Evolutionary conservation across 1,139 yeast genomes (phyloP), one percentile per base, ranked within the genome.

Genomic region (Pichia sp.): DNA sequence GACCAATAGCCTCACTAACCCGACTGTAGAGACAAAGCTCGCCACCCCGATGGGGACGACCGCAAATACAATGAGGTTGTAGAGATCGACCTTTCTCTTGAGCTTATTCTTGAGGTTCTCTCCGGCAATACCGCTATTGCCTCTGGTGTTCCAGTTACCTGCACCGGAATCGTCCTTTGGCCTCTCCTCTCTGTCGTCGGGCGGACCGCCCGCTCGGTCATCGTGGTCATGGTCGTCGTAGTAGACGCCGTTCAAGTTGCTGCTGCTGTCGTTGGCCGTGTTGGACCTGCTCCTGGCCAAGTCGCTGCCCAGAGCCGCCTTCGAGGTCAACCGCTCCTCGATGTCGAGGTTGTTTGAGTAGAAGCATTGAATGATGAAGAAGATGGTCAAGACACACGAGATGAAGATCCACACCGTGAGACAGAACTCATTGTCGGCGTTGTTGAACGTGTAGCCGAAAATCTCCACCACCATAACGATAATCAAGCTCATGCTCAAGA

Each of bases 31-130:
- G 31, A 92, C 72, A 64, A 93, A 93, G 64, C 97, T 89, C 3
- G 99, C 97, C 58, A 93, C 66, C 0, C 99, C 99, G 29, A 93
- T 92, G 0, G 99, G 99, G 5, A 93, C 97, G 52, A 93, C 98
- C 1, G 98, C 97, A 74, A 89, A 93, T 1, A 93, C 97, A 1
- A 88, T 92, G 50, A 93, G 87, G 62, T 88, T 90, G 70, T 90
- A 87, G 57, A 85, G 75, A 65, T 87, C 90, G 60, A 93, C 81
- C 59, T 90, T 87, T 53, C 92, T 72, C 47, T 80, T 77, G 36
- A 76, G 67, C 53, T 73, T 73, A 8, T 10, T 7, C 8, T 75
- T 75, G 55, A 70, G 69, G 8, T 50, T 40, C 19, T 19, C 44
- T 30, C 26, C 49, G 16, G 52, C 34, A 41, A 49, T 45, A 49